phyloP scores from a whole-genome alignment of 164 flowering plant species.

The Protea cynaroides region DNA sequence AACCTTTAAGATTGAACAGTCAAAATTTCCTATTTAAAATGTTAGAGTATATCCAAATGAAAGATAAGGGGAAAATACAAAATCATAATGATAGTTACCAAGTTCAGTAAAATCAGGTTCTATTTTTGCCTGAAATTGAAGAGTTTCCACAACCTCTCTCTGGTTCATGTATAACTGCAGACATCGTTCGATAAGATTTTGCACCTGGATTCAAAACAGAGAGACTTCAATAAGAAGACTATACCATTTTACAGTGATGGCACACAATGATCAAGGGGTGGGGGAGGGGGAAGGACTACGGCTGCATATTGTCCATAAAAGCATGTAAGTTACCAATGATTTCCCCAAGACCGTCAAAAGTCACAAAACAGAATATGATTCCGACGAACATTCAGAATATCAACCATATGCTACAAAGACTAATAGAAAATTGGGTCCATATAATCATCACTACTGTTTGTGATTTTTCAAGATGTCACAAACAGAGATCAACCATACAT shows the following conservation, averaged over 20 bases:
- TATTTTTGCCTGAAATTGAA: slow-evolving; percentile 42
- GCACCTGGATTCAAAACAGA: slow-evolving; percentile 36
- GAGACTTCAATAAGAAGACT: background rate
- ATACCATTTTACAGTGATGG: background rate
- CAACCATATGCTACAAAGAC: background rate
- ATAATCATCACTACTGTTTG: background rate
- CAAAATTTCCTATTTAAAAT: no score
- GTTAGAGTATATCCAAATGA: no score
- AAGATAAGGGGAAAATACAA: background rate
- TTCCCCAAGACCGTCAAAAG: background rate
- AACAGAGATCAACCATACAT: background rate
- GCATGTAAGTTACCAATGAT: no score
- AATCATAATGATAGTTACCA: slow-evolving; percentile 25
- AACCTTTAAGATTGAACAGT: no score
- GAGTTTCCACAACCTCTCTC: slow-evolving; percentile 45
- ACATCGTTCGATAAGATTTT: slow-evolving; percentile 64
- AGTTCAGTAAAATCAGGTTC: slow-evolving; percentile 63
- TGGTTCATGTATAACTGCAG: slow-evolving; percentile 59
- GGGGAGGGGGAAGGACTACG: no score
- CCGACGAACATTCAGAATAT: background rate
- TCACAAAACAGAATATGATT: background rate
- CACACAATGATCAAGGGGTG: background rate
- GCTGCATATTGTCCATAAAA: no score
- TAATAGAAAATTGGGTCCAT: background rate
- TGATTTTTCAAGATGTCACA: background rate